Evolutionary conservation across 441 rosid genomes (phyloP), one percentile per base, ranked within the genome.

Genomic region (Gossypium gossypioides): DNA sequence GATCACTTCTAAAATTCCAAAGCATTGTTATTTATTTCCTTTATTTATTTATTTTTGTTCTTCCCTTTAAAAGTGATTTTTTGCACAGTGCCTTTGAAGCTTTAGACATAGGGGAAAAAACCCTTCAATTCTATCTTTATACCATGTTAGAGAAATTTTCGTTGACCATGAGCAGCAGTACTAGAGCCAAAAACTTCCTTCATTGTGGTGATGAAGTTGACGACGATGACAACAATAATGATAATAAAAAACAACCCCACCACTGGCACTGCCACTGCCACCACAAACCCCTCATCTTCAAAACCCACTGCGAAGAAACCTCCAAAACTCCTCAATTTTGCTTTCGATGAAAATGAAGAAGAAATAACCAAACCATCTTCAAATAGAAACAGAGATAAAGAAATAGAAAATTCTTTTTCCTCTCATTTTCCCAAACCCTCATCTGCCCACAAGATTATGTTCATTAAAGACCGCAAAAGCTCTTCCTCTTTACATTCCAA

Each of bases 321-420:
- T n/a, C 69, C 18, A 72, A 89, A 81, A 44, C 90, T 89, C 6
- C 90, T 91, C n/a, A 91, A 87, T 74, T 89, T 91, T 65, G 91
- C 84, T 3, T 92, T 89, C 59, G 97, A 87, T 46, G 92, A 81
- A 56, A 87, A 75, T 19, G 84, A 85, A 16, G 87, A 85, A 66
- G 83, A 75, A 46, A 78, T 61, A 19, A 40, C 71, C 18, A 78
- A 78, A 74, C 77, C 76, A 50, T 61, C 69, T 69, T 62, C 55
- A 21, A 68, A 4, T 37, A 32, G 42, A 8, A 67, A 22, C 9
- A 76, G 37, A 76, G 83, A 76, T 27, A 77, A 78, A 51, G 40
- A 66, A 50, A 48, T 48, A 56, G 61, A 85, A 58, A 27, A 59
- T 1, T 15, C 62, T 0, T 9, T 10, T 57, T 13, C 4, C 7